A percentile compares a stretch with the other conserved stretches of the same genome.
phyloP scores from a whole-genome alignment of 2,329 filamentous ascomycete genomes.

The Alternaria solani region DNA sequence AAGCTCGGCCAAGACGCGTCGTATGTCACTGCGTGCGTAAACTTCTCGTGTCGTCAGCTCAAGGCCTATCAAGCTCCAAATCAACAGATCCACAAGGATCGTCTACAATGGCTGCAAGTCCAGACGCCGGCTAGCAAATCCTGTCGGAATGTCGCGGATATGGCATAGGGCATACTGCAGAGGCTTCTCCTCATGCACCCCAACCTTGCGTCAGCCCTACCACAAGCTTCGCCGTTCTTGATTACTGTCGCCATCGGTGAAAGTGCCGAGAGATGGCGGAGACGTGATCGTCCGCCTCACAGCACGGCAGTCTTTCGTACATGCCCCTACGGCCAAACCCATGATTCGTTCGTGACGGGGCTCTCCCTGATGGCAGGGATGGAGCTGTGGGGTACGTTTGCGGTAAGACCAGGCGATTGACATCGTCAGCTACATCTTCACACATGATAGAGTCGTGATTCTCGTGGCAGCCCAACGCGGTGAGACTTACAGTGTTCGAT shows the following conservation, averaged over 20 bases:
- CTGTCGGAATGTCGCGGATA: slow-evolving; percentile 6
- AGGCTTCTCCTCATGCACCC: neutral
- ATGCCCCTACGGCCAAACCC: neutral
- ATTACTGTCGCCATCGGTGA: neutral
- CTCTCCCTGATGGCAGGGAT: neutral
- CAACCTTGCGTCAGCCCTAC: neutral
- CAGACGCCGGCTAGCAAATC: neutral
- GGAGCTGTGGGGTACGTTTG: neutral
- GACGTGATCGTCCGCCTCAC: slow-evolving; percentile 2
- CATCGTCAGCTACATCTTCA: neutral
- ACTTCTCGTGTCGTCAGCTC: neutral
- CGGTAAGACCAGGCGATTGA: neutral
- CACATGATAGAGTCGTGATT: neutral
- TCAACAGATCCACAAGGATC: neutral
- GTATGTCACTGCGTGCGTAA: neutral
- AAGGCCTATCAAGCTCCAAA: neutral
- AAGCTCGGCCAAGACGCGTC: neutral
- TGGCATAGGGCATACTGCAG: neutral
- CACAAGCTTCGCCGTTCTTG: neutral
- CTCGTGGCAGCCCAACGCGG: neutral
- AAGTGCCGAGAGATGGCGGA: neutral
- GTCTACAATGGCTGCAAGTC: neutral
- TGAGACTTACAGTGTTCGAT: neutral
- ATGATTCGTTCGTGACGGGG: neutral
- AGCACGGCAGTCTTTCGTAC: slow-evolving; percentile 1